phyloP scores from a whole-genome alignment of 2,329 filamentous ascomycete species.

The Fusarium pseudoanthophilum region DNA sequence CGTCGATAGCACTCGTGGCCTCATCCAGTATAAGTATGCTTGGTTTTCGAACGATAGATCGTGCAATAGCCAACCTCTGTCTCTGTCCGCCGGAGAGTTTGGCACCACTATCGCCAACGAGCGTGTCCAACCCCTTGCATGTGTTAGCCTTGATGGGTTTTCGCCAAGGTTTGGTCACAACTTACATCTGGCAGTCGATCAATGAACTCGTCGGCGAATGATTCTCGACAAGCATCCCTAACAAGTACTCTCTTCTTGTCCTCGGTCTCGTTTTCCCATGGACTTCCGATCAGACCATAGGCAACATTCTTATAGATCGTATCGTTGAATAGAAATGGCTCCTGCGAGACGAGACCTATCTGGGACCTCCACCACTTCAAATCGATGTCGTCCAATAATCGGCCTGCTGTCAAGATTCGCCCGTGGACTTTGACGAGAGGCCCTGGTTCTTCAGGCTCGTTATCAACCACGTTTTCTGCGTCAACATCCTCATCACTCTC shows the following conservation, averaged over 20 bases:
- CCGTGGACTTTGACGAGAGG: constrained; percentile 58
- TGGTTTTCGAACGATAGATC: constrained; percentile 78
- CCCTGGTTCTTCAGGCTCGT: constrained; percentile 52
- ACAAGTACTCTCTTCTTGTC: constrained; percentile 69
- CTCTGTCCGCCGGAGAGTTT: constrained; percentile 86
- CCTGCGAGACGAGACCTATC: constrained; percentile 75
- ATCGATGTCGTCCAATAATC: constrained; percentile 66
- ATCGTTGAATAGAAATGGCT: constrained; percentile 75
- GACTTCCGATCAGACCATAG: constrained; percentile 64
- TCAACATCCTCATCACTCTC: constrained; percentile 46
- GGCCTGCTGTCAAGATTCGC: constrained; percentile 62
- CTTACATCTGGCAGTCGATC: constrained; percentile 66
- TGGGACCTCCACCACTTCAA: constrained; percentile 71
- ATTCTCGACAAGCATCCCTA: constrained; percentile 71
- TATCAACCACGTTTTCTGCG: constrained; percentile 43
- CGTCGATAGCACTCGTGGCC: constrained; percentile 74
- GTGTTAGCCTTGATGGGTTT: constrained; percentile 17
- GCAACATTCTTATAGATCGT: constrained; percentile 72
- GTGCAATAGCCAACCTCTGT: constrained; percentile 82
- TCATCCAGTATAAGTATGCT: constrained; percentile 80
- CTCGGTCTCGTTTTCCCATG: constrained; percentile 63
- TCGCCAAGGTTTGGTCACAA: neutral
- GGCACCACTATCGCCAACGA: constrained; percentile 80
- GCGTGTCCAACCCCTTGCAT: constrained; percentile 72
- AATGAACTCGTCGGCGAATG: constrained; percentile 77